Base-by-base conservation (phyloP, 2,329 filamentous ascomycete genomes). In the Cladosporium austrohemisphaericum region DNA sequence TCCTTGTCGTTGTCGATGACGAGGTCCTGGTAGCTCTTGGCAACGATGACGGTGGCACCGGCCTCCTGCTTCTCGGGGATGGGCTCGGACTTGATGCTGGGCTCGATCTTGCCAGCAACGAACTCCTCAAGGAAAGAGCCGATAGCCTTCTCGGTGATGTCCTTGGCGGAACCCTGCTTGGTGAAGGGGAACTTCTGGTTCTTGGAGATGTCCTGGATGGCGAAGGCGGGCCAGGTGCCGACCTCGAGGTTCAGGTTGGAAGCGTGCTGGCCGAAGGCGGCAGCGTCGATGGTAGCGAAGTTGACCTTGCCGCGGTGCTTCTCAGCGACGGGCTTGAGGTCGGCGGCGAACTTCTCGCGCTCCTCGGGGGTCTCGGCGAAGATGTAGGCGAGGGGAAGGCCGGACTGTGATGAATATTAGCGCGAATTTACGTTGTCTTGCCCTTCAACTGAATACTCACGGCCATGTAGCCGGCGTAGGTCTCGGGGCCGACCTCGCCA, bases 11-110 rank as follows among this genome's bases (percentile, higher is more conserved):
- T 86, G 68, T 98, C 86, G 49, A 96, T 80, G 65, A 98, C 91
- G 60, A 97, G 75, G 6, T 94, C 80, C 57, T 95, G 79, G 80
- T 96, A 98, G 76, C 81, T 92, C 76, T 95, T 87, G 69, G 92
- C 93, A 51, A 98, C 93, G 51, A 98, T 80, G 54, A 94, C 79
- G 53, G 83, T 84, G 64, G 96, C 92, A 56, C 89, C 80, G 50
- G 88, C 90, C 57, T 96, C 90, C 72, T 98, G 88, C 57, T 80
- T 86, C 81, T 96, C 90, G 55, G 93, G 93, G 60, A 97, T 84
- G 51, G 90, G 88, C 80, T 98, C 93, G 57, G 91, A 96, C 83
- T 98, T 98, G 81, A 98, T 86, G 80, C 88, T 95, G 63, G 93
- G 88, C 72, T 94, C 85, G 59, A 97, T 71, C 79, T 95, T 95